Percentiles rank a stretch among this genome's conserved stretches.
phyloP scores from a whole-genome alignment of 306 rosid species.

The Clitoria ternatea region DNA sequence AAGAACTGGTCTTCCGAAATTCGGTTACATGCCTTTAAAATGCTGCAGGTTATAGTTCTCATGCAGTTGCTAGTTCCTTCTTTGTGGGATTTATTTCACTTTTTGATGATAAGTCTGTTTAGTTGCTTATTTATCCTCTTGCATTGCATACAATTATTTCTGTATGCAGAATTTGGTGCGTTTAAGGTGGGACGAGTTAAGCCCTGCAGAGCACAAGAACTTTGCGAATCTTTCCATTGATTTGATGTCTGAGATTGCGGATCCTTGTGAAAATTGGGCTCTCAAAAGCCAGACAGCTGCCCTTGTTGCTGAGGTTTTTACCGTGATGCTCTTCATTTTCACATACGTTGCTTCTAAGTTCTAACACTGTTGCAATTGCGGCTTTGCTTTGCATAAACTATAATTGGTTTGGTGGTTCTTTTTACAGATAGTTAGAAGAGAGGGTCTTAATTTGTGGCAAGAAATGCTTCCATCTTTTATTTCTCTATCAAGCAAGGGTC shows the following conservation, averaged over 20 bases:
- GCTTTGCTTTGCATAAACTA: slow-evolving; percentile 9
- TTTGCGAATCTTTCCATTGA: slow-evolving; percentile 70
- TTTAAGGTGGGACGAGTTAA: slow-evolving; percentile 88
- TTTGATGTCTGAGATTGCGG: slow-evolving; percentile 83
- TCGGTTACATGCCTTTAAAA: slow-evolving; percentile 91
- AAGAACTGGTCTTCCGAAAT: slow-evolving; percentile 93
- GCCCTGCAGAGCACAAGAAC: slow-evolving; percentile 56
- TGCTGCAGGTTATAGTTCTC: slow-evolving; percentile 70
- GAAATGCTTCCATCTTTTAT: slow-evolving; percentile 66
- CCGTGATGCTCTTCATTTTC: slow-evolving; percentile 5
- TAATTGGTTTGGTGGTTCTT: slow-evolving; percentile 20
- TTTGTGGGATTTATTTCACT: background rate
- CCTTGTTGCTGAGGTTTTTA: slow-evolving; percentile 87
- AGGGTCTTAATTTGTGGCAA: slow-evolving; percentile 74
- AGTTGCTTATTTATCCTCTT: slow-evolving; percentile 13
- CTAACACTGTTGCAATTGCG: slow-evolving; percentile 4
- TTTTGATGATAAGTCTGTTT: background rate
- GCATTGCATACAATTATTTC: slow-evolving; percentile 14
- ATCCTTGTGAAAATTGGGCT: slow-evolving; percentile 89
- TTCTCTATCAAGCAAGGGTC: slow-evolving; percentile 82
- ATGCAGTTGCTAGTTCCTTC: slow-evolving; percentile 18
- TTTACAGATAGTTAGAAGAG: slow-evolving; percentile 85
- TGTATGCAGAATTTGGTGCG: slow-evolving; percentile 84
- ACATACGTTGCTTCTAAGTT: slow-evolving; percentile 13
- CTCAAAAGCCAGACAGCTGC: slow-evolving; percentile 98